Evolutionary conservation across 1,284 basidiomycete genomes (phyloP).

Genomic region (Lentinula novae-zelandiae): DNA sequence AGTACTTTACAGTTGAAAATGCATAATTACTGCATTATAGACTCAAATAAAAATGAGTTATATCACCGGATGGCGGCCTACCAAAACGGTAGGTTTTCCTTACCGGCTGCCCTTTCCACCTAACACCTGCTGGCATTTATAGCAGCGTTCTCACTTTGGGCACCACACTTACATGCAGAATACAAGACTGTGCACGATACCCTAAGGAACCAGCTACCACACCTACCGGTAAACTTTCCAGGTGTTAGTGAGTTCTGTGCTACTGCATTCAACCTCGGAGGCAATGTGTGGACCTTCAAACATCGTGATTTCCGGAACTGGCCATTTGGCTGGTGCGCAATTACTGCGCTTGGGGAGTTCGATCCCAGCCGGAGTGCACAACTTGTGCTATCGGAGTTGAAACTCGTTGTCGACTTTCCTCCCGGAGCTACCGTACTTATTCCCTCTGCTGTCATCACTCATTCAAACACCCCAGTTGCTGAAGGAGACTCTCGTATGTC

Average conservation of each 20-base stretch:
- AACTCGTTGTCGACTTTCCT: conserved; percentile 3
- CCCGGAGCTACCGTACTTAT: background rate
- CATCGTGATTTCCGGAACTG: conserved; percentile 4
- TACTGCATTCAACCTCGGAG: conserved; percentile 5
- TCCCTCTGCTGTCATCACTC: background rate
- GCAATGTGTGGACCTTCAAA: conserved; percentile 2
- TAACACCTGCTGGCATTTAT: background rate
- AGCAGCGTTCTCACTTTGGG: background rate
- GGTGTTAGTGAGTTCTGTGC: background rate
- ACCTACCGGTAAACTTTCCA: background rate
- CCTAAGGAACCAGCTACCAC: background rate
- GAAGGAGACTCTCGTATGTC: too few species aligned
- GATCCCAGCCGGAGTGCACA: background rate
- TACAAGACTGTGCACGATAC: background rate
- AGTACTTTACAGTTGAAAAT: too few species aligned
- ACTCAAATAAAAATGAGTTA: too few species aligned
- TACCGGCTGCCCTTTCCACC: background rate
- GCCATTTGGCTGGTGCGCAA: conserved; percentile 6
- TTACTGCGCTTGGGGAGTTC: conserved; percentile 5
- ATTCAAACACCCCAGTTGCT: too few species aligned
- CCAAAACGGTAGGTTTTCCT: background rate
- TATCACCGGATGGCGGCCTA: background rate
- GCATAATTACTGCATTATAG: too few species aligned
- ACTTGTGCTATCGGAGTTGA: conserved; percentile 6
- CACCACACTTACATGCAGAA: background rate